These are phyloP conservation scores for Cyberlindnera euphorbiiphila DNA, from an alignment of 805 yeast species.

Conservation along the genomic window DNA sequence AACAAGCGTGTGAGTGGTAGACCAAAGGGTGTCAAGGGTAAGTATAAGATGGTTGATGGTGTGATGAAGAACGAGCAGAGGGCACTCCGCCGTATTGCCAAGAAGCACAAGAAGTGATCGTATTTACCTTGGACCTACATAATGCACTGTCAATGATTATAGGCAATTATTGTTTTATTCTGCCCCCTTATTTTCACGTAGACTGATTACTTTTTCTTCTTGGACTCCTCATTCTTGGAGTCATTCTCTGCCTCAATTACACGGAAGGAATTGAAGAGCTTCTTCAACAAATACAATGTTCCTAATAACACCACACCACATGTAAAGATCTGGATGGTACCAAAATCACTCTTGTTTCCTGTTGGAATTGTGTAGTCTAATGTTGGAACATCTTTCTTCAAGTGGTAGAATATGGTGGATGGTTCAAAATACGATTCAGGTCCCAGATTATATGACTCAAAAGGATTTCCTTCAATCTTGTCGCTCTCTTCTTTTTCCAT, in stretches of 20 bases:
- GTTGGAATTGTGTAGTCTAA: slow-evolving; percentile 38
- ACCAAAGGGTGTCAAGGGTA: slow-evolving; percentile 96
- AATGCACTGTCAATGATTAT: not conserved
- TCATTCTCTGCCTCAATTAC: not conserved
- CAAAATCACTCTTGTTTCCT: slow-evolving; percentile 32
- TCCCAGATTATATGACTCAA: slow-evolving; percentile 39
- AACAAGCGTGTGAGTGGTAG: slow-evolving; percentile 89
- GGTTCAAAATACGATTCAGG: slow-evolving; percentile 44
- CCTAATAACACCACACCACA: slow-evolving; percentile 33
- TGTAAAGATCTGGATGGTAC: slow-evolving; percentile 34
- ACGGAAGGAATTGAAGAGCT: slow-evolving; percentile 16
- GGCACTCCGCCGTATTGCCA: slow-evolving; percentile 84
- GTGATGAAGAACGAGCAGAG: slow-evolving; percentile 95
- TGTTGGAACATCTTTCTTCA: slow-evolving; percentile 14
- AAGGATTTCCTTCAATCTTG: slow-evolving; percentile 31
- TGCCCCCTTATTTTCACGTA: too few relatives aligned
- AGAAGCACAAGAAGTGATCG: slow-evolving; percentile 64
- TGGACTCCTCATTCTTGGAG: slow-evolving; percentile 6
- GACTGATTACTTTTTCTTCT: not conserved
- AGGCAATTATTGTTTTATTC: too few relatives aligned
- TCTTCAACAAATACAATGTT: slow-evolving; percentile 30
- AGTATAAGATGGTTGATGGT: slow-evolving; percentile 99
- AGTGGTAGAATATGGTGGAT: slow-evolving; percentile 40
- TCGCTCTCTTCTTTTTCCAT: slow-evolving; percentile 23
- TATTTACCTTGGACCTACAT: not conserved